Evolutionary conservation across 352 stramenopile species (phyloP).

Genomic region (Phytophthora litchii): DNA sequence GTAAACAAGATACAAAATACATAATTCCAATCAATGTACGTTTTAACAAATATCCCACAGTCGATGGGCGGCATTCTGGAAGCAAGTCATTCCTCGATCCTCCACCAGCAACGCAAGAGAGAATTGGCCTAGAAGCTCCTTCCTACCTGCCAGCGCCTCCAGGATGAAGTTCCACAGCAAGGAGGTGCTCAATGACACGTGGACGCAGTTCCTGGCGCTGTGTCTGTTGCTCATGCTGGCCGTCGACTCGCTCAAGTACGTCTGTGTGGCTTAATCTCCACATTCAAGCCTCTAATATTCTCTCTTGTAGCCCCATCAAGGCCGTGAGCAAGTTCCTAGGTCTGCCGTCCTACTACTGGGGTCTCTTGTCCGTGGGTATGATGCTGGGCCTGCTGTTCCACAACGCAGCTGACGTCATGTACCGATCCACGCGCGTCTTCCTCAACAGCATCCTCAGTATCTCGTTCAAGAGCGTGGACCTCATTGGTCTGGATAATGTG

Average conservation of each 20-base stretch:
- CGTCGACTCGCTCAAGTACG: constrained; percentile 88
- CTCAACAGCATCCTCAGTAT: constrained; percentile 98
- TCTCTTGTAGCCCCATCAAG: constrained; percentile 69
- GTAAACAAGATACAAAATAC: no score
- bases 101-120: constrained; percentile 8
- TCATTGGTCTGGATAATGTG: constrained; percentile 97
- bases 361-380: constrained; percentile 58
- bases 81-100: constrained; percentile 34
- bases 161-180: constrained; percentile 77
- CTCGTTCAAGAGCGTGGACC: constrained; percentile 97
- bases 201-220: constrained; percentile 82
- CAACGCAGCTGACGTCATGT: constrained; percentile 83
- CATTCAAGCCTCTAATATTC: constrained; percentile 3
- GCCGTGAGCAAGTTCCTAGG: constrained; percentile 76
- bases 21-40: no score
- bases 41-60: background rate
- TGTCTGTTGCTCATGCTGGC: constrained; percentile 79
- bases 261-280: constrained; percentile 17
- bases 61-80: constrained; percentile 11
- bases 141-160: background rate
- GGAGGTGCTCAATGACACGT: constrained; percentile 83
- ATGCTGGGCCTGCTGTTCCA: constrained; percentile 76
- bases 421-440: constrained; percentile 90
- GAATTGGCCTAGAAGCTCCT: background rate
- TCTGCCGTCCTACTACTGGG: constrained; percentile 75